These are phyloP conservation scores for Soucietia sequanensis DNA, from an alignment of 805 yeast species.

Conservation along the genomic window DNA sequence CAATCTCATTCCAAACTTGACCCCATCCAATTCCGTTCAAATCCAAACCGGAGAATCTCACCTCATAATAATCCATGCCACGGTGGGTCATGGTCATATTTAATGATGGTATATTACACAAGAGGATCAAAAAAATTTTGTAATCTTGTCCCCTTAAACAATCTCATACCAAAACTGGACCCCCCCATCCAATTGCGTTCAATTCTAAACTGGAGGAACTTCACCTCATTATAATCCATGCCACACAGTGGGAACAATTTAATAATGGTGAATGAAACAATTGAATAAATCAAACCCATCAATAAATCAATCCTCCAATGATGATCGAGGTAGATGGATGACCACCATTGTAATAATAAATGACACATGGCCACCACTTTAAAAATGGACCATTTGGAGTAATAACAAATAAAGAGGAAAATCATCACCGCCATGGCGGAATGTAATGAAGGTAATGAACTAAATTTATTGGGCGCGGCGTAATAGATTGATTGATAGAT, in stretches of 20 bases:
- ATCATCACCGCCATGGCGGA: conserved; percentile 61
- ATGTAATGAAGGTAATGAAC: conserved; percentile 62
- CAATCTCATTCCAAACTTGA: conserved; percentile 64
- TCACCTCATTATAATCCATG: no score
- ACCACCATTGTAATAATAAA: conserved; percentile 68
- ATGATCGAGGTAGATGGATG: conserved; percentile 70
- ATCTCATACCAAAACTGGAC: conserved; percentile 63
- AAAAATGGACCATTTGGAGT: conserved; percentile 33
- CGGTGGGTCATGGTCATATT: no score
- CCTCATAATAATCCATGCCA: no score
- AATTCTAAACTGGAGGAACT: no score
- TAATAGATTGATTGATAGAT: conserved; percentile 62
- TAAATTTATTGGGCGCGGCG: conserved; percentile 67
- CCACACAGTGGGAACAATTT: no score
- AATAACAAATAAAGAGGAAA: conserved; percentile 43
- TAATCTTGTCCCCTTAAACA: conserved; percentile 47
- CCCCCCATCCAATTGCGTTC: conserved; percentile 41
- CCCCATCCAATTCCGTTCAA: conserved; percentile 35
- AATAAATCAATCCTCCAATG: conserved; percentile 67
- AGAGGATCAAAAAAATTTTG: conserved; percentile 54
- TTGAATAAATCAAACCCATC: conserved; percentile 54
- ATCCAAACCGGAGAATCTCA: no score
- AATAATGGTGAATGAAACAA: conserved; percentile 41
- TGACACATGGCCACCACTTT: conserved; percentile 40
- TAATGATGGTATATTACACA: no score